Evolutionary conservation across 257 asterid species (phyloP).

Genomic region (Rauvolfia tetraphylla): DNA sequence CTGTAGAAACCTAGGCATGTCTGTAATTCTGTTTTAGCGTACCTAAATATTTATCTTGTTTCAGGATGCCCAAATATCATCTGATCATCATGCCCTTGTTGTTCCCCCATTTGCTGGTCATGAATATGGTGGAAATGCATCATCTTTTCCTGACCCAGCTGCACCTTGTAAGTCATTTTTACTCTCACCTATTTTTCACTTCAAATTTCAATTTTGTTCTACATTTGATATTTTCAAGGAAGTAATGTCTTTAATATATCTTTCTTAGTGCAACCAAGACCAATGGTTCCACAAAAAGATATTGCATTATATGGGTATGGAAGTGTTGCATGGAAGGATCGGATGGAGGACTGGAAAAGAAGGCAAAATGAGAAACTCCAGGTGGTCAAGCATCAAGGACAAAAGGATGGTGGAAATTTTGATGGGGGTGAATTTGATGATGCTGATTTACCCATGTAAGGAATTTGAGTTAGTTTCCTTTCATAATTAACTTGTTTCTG

Average conservation of each 20-base stretch:
- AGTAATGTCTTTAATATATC: conserved; percentile 1
- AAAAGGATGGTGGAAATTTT: conserved; percentile 31
- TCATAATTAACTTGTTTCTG: not conserved
- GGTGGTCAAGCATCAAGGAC: conserved; percentile 61
- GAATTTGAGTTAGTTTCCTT: not conserved
- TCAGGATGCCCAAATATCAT: conserved; percentile 45
- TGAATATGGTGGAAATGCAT: conserved; percentile 35
- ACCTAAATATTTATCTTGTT: conserved; percentile 14
- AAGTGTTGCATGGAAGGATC: conserved; percentile 95
- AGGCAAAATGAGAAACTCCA: conserved; percentile 62
- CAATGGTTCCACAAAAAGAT: conserved; percentile 87
- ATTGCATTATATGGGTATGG: conserved; percentile 84
- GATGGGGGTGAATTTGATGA: conserved; percentile 45
- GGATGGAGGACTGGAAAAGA: conserved; percentile 87
- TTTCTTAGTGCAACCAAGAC: conserved; percentile 57
- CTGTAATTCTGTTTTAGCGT: not conserved
- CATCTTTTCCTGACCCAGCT: conserved; percentile 37
- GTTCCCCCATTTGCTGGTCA: conserved; percentile 49
- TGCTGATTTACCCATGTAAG: conserved; percentile 68
- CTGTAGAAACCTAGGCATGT: not conserved
- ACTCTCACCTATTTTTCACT: not conserved
- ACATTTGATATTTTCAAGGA: not conserved
- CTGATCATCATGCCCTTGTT: conserved; percentile 62
- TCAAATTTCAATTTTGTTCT: not conserved
- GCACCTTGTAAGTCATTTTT: conserved; percentile 43